Conservation (phyloP, 345 rosid species). For the Lumnitzera littorea region DNA sequence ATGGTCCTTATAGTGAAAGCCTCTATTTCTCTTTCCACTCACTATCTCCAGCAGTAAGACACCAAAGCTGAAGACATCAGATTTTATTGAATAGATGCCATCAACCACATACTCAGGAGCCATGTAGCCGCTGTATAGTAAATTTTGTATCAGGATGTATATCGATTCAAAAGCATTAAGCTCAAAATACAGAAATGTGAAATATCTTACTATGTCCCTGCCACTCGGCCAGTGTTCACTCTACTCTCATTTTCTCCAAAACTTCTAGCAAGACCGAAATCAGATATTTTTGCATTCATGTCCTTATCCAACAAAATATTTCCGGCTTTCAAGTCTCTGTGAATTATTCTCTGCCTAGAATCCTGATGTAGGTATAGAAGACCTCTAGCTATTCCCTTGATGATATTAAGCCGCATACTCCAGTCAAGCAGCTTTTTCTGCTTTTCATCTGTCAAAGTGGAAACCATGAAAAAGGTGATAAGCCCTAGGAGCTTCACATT, state of each 20-base stretch:
- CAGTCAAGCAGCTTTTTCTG: constrained; percentile 17
- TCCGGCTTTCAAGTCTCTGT: constrained; percentile 26
- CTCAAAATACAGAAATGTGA: no score
- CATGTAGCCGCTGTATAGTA: constrained; percentile 19
- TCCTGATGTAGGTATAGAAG: constrained; percentile 41
- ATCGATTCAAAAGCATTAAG: not conserved
- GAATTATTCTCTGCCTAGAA: constrained; percentile 28
- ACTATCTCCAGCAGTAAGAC: constrained; percentile 23
- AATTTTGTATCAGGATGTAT: not conserved
- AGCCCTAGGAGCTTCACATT: not conserved
- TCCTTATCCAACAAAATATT: constrained; percentile 24
- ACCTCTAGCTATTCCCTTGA: constrained; percentile 31
- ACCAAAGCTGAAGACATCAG: constrained; percentile 26
- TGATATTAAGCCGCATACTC: constrained; percentile 22
- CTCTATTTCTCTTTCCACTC: constrained; percentile 15
- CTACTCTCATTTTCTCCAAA: constrained; percentile 22
- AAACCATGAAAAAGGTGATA: not conserved
- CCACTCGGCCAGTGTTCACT: constrained; percentile 2
- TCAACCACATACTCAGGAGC: constrained; percentile 31
- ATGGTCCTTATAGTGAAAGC: not conserved
- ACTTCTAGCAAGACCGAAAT: constrained; percentile 30
- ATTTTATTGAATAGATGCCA: constrained; percentile 23
- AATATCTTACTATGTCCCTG: not conserved
- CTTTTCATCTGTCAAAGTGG: not conserved
- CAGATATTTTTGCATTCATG: constrained; percentile 37